A percentile compares a stretch with the other conserved stretches of the same genome.
phyloP scores from a whole-genome alignment of 805 yeast species.

The Sporopachydermia lactativora region DNA sequence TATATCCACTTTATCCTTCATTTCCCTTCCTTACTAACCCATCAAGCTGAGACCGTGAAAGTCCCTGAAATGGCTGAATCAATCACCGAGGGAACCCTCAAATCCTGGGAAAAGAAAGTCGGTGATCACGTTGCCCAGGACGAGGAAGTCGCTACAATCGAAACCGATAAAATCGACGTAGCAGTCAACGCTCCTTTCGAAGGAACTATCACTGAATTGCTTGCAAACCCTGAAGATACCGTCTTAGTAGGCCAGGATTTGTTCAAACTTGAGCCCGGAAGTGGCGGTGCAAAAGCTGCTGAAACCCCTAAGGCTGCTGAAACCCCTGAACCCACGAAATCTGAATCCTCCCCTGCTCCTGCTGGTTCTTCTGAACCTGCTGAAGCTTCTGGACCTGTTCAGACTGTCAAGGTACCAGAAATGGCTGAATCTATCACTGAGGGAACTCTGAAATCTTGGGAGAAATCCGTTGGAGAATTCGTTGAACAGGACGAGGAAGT shows the following conservation, averaged over 20 bases:
- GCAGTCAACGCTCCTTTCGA: constrained; percentile 90
- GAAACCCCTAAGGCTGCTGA: constrained; percentile 11
- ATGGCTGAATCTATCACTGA: constrained; percentile 87
- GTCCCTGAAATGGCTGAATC: constrained; percentile 99
- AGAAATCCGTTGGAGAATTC: constrained; percentile 61
- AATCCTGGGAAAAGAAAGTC: constrained; percentile 49
- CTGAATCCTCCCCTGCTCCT: constrained; percentile 14
- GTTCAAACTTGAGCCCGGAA: constrained; percentile 70
- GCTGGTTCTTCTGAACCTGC: constrained; percentile 11
- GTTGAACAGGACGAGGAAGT: constrained; percentile 59
- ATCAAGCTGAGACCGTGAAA: constrained; percentile 41
- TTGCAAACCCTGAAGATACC: constrained; percentile 78
- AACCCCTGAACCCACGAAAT: constrained; percentile 20
- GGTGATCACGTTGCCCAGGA: constrained; percentile 83
- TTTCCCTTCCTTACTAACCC: constrained; percentile 19
- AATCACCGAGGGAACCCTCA: constrained; percentile 88
- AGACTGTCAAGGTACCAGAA: constrained; percentile 60
- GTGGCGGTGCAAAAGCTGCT: constrained; percentile 41
- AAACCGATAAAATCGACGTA: constrained; percentile 96
- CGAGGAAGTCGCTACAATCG: constrained; percentile 91
- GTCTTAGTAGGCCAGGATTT: constrained; percentile 93
- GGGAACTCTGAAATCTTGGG: constrained; percentile 56
- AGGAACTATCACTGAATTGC: constrained; percentile 77
- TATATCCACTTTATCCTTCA: constrained; percentile 5
- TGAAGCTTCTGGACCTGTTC: constrained; percentile 18